Percentiles rank a stretch among this genome's conserved stretches.
Conservation (phyloP, 345 rosid genomes). For the Salix dunnii region DNA sequence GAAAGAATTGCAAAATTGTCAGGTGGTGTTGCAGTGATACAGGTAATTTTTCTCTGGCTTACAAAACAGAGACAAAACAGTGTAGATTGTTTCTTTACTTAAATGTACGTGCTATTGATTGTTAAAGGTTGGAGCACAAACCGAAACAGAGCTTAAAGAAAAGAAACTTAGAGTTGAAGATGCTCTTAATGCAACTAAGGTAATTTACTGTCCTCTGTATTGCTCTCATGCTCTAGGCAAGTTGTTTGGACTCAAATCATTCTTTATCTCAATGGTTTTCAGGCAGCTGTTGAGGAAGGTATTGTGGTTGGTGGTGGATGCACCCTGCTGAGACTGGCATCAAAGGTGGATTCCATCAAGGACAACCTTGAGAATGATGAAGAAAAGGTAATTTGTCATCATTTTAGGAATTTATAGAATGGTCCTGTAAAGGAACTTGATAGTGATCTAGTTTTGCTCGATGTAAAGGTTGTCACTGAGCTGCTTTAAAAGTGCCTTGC, state of each 20-base stretch:
- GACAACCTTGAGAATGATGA: conserved; percentile 74
- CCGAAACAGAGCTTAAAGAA: conserved; percentile 66
- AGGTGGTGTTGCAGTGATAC: conserved; percentile 36
- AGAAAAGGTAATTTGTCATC: conserved; percentile 56
- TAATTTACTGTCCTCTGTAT: conserved; percentile 7
- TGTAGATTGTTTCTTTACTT: neutral
- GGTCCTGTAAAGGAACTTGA: neutral
- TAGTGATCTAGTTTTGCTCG: neutral
- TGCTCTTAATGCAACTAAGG: conserved; percentile 99
- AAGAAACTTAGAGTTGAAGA: conserved; percentile 97
- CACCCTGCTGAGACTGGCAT: conserved; percentile 37
- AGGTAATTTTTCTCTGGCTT: conserved; percentile 10
- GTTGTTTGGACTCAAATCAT: neutral
- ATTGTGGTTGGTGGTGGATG: conserved; percentile 50
- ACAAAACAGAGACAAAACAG: neutral
- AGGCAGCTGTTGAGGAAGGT: conserved; percentile 65
- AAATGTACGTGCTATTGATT: neutral
- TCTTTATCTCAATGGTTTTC: neutral
- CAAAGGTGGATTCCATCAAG: conserved; percentile 43
- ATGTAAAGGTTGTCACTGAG: neutral
- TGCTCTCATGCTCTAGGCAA: neutral
- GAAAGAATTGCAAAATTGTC: conserved; percentile 85
- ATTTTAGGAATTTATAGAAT: neutral
- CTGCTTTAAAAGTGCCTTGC: neutral
- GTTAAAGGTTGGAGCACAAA: conserved; percentile 36